Conservation (phyloP, 2,329 filamentous ascomycete genomes). For the Eutypa lata region DNA sequence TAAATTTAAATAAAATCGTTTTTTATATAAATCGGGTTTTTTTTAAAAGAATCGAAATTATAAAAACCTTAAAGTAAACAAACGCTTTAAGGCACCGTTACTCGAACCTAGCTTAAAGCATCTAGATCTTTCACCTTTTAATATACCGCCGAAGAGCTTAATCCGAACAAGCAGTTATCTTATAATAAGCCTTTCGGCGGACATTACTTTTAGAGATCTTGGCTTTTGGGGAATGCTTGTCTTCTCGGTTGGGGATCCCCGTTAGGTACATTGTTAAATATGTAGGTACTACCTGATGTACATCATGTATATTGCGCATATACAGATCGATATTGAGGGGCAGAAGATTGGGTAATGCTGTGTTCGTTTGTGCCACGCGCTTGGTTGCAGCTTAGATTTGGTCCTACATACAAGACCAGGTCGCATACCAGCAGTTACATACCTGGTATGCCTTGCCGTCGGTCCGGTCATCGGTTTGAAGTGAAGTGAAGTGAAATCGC, state of each 20-base stretch:
- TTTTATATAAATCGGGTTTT: too few species aligned
- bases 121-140: not conserved
- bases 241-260: not conserved
- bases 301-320: too few species aligned
- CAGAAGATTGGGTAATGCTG: not conserved
- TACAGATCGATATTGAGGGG: not conserved
- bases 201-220: not conserved
- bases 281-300: too few species aligned
- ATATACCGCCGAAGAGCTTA: not conserved
- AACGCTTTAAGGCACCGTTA: not conserved
- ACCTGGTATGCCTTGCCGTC: too few species aligned
- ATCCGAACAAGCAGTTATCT: not conserved
- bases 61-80: not conserved
- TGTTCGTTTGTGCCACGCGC: not conserved
- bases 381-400: not conserved
- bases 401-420: not conserved
- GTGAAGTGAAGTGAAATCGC: too few species aligned
- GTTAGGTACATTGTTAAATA: too few species aligned
- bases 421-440: too few species aligned
- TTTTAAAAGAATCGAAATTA: not conserved
- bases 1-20: too few species aligned
- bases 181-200: not conserved
- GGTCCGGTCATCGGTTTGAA: too few species aligned
- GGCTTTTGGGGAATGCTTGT: not conserved
- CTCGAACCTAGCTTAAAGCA: too few species aligned